Percentiles rank a stretch among this genome's conserved stretches.
Conservation (phyloP, 768 basidiomycete species). For the Mycena latifolia region DNA sequence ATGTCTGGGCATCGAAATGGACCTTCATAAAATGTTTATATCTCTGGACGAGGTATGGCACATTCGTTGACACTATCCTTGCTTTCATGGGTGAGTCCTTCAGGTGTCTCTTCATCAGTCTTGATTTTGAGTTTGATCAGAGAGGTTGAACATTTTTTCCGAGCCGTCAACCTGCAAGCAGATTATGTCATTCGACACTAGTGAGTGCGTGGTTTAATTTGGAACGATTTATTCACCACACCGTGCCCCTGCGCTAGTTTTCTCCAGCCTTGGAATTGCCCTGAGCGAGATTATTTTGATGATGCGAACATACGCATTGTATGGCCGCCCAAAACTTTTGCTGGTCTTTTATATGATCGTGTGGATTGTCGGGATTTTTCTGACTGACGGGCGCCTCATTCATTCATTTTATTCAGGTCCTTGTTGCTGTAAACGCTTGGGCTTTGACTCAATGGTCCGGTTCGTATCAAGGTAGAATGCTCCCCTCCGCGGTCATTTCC, state of each 20-base stretch:
- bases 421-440: background rate
- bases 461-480: background rate
- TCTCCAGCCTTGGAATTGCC: background rate
- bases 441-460: background rate
- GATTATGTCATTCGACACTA: background rate
- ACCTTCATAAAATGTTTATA: background rate
- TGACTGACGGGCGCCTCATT: too few species aligned
- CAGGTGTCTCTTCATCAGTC: background rate
- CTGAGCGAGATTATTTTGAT: background rate
- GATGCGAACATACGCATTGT: conserved; percentile 1
- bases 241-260: too few species aligned
- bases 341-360: background rate
- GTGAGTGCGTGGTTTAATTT: background rate
- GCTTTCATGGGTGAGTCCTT: background rate
- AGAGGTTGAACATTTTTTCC: background rate
- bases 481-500: too few species aligned
- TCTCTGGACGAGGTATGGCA: conserved; percentile 1
- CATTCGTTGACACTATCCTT: background rate
- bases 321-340: background rate
- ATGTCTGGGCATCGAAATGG: background rate
- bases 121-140: background rate
- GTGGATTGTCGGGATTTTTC: too few species aligned
- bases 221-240: too few species aligned
- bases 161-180: background rate
- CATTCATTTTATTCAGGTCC: too few species aligned